phyloP scores from a whole-genome alignment of 2,329 filamentous ascomycete species.

The Chrysosporium queenslandicum region DNA sequence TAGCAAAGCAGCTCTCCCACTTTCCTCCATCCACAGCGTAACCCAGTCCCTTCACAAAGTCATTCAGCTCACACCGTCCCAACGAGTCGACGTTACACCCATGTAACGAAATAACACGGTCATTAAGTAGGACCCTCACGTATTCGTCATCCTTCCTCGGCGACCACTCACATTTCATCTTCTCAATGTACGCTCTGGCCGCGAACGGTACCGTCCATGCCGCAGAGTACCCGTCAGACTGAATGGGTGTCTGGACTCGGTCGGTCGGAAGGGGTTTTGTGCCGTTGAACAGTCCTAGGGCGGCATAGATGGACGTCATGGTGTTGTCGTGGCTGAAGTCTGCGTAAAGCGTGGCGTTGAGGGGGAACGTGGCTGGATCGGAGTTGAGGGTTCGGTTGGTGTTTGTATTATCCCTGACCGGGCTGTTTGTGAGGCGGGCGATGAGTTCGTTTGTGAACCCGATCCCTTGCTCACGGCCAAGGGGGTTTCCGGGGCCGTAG shows the following conservation, averaged over 20 bases:
- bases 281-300: conserved; percentile 65
- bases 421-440: conserved; percentile 59
- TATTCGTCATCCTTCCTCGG: conserved; percentile 47
- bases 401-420: conserved; percentile 62
- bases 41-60: conserved; percentile 62
- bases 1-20: conserved; percentile 56
- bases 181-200: conserved; percentile 74
- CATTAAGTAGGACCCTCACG: conserved; percentile 73
- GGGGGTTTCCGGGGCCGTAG: conserved; percentile 62
- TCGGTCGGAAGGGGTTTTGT: conserved; percentile 47
- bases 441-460: conserved; percentile 83
- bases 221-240: conserved; percentile 60
- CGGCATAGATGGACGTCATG: conserved; percentile 66
- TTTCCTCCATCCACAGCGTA: conserved; percentile 63
- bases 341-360: conserved; percentile 60
- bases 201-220: conserved; percentile 76
- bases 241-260: conserved; percentile 38
- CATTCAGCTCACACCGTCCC: conserved; percentile 59
- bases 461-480: conserved; percentile 76
- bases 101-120: conserved; percentile 62
- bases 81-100: conserved; percentile 59
- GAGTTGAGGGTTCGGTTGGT: conserved; percentile 69
- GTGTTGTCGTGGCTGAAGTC: conserved; percentile 91
- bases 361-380: conserved; percentile 59
- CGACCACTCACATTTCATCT: conserved; percentile 55